Evolutionary conservation across 495 filamentous ascomycete genomes (phyloP), one percentile per base, ranked within the genome.

Genomic region (Monascus purpureus): DNA sequence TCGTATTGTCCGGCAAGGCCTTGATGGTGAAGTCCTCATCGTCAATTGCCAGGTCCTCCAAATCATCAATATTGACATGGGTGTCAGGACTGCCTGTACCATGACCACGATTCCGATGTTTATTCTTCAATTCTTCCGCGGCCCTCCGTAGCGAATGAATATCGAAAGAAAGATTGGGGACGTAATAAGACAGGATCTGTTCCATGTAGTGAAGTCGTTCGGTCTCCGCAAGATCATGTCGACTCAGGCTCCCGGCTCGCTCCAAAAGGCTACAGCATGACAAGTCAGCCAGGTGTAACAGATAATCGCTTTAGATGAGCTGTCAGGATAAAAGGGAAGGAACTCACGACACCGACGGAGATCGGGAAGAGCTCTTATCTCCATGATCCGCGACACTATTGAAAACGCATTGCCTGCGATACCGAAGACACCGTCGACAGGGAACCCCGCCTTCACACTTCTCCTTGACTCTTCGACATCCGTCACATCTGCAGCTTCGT

Each of bases 381-480:
- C 40, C 43, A 28, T 52, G 57, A 18, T 59, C 59, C 20, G 59
- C 50, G 11, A 33, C 30, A 25, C 22, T 33, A 32, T 63, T 63
- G 32, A 68, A 68, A 39, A 60, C 52, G 43, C 63, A 68, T 39
- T 59, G 60, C 15, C 63, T 52, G 27, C 59, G 57, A 44, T 64
- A 65, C 25, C 59, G 59, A 34, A 57, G 40, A 41, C 63, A 68
- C 23, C 63, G 49, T 22, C 60, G 58, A 48, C 63, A 68, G 1
- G 63, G 63, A n/a, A 65, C 55, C 26, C 62, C 60, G 26, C 63
- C 63, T 46, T 65, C 61, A 42, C 63, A 68, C 53, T 65, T 65
- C 41, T 65, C 61, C 38, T 65, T 65, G 25, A 65, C 61, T 33
- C 61, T 53, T 38, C 61, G 59, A 41, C 61, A 65, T 23, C 59